Percentiles rank a stretch among this genome's conserved stretches.
Evolutionary conservation across 1,139 yeast species (phyloP).

Genomic region (Barnettozyma hawaiiensis): DNA sequence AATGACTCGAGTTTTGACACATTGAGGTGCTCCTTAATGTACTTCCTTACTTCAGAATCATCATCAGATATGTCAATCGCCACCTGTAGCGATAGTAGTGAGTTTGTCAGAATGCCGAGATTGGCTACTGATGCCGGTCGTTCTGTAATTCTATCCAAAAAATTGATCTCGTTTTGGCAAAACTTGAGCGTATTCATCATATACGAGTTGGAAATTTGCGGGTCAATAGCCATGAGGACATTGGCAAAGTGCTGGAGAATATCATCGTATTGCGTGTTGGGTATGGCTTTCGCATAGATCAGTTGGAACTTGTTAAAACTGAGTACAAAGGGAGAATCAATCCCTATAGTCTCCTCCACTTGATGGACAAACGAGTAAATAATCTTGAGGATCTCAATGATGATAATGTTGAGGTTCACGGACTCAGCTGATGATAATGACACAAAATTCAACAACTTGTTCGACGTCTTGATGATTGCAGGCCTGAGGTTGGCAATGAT

Average conservation of each 20-base stretch:
- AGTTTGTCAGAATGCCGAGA: conserved; percentile 2
- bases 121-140: not conserved
- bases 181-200: conserved; percentile 24
- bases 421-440: conserved; percentile 21
- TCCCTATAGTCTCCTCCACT: conserved; percentile 19
- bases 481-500: conserved; percentile 11
- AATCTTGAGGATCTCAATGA: conserved; percentile 25
- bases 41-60: conserved; percentile 16
- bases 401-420: conserved; percentile 19
- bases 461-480: conserved; percentile 19
- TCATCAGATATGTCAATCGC: conserved; percentile 19
- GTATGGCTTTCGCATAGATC: conserved; percentile 14
- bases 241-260: conserved; percentile 25
- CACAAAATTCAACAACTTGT: conserved; percentile 24
- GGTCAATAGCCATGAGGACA: conserved; percentile 22
- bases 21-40: conserved; percentile 14
- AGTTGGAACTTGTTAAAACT: conserved; percentile 25
- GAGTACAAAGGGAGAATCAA: conserved; percentile 23
- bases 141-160: conserved; percentile 11
- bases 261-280: conserved; percentile 21
- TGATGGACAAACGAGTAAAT: conserved; percentile 23
- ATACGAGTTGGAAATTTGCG: conserved; percentile 20
- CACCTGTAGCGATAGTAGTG: conserved; percentile 15
- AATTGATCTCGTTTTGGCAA: conserved; percentile 18
- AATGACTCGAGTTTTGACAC: conserved; percentile 8